These are phyloP conservation scores for Gossypium thurberi DNA, from an alignment of 345 rosid genomes.

Conservation along the genomic window DNA sequence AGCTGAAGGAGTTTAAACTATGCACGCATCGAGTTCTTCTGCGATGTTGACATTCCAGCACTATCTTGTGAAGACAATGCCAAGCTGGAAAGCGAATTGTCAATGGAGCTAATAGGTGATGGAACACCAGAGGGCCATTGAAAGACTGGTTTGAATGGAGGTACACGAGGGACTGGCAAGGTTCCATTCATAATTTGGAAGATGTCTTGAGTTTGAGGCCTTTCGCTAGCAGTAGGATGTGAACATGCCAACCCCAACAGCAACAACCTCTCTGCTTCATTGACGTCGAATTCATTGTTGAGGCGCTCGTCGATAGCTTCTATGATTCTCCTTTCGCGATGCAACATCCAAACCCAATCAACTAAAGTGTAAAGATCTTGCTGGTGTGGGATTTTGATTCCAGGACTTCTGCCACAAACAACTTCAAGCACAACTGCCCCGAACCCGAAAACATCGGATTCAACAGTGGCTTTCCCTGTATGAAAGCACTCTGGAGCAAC, in stretches of 20 bases:
- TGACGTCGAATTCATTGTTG: neutral
- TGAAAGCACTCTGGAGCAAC: constrained; percentile 45
- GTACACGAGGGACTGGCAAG: neutral
- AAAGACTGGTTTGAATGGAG: constrained; percentile 3
- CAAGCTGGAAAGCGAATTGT: neutral
- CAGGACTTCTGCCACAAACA: constrained; percentile 21
- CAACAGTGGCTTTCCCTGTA: constrained; percentile 33
- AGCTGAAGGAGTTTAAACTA: neutral
- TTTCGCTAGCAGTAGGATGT: neutral
- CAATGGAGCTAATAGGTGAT: neutral
- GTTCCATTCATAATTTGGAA: constrained; percentile 4
- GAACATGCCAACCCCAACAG: constrained; percentile 6
- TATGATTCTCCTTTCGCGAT: neutral
- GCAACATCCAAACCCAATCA: constrained; percentile 8
- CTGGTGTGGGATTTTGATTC: neutral
- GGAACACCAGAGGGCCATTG: neutral
- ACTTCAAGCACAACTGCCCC: constrained; percentile 43
- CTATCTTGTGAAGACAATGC: neutral
- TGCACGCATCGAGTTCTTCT: neutral
- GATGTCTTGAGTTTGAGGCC: constrained; percentile 5
- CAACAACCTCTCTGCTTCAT: neutral
- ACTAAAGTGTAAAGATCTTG: constrained; percentile 1
- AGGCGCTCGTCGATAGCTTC: neutral
- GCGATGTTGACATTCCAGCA: neutral
- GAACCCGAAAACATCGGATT: constrained; percentile 43